Base-by-base conservation (phyloP, 73 alveolate genomes). In the Durusdinium trenchii region DNA sequence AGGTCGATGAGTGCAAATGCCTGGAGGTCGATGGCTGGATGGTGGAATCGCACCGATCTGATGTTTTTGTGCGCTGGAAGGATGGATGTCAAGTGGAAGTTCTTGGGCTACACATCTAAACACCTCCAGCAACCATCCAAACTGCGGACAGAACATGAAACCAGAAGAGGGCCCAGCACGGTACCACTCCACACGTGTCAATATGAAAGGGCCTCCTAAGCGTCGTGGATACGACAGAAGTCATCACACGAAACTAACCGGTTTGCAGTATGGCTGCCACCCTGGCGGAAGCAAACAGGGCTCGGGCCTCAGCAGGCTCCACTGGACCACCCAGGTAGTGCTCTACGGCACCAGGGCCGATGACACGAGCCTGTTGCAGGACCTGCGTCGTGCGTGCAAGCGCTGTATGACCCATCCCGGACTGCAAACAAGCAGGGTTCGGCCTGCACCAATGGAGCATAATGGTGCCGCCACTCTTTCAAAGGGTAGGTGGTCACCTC, bases 291-390 rank as follows among this genome's bases (percentile, higher is more conserved):
- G n/a, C 73, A 60, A 60, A 60, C 73, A 60, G 18, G 89, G 0
- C 20, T 5, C 38, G 32, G 38, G 85, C 95, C 95, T 87, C 95
- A 2, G 95, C 57, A 0, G 95, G 95, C 95, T 87, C 95, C 62
- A 87, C 95, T 4, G 95, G 95, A 32, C 95, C 95, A 2, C 95
- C 95, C n/a, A 87, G 76, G n/a, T 51, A 87, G 50, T 87, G 95
- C 95, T 87, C 95, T 84, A 87, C 95, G 12, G 83, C 50, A 42
- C 50, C 50, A n/a, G n/a, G n/a, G 60, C 60, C 46, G 38, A 87
- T 14, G 47, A 61, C 95, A 18, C 95, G 82, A 7, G 95, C 62
- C 35, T 64, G 82, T 47, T 87, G 78, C 50, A 87, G 57, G 38
- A 87, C 95, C 95, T 87, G 95, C 61, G 20, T n/a, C 12, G 48